These are phyloP conservation scores for Tolypocladium paradoxum DNA, from an alignment of 2,329 filamentous ascomycete species.

Conservation along the genomic window DNA sequence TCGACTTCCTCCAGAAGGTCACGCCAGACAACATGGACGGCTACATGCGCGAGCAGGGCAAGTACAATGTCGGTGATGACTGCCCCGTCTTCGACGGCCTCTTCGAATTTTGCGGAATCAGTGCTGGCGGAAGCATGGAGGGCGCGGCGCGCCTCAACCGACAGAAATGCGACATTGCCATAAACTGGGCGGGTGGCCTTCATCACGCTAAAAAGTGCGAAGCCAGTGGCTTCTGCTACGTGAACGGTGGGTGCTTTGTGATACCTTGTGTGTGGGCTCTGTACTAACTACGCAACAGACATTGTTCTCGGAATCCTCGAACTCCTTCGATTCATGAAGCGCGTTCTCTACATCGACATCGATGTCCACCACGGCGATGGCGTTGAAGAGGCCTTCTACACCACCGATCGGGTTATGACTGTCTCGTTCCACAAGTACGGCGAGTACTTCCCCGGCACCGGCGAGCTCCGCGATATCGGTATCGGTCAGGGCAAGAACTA, in stretches of 20 bases:
- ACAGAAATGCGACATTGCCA: constrained; percentile 87
- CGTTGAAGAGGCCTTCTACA: constrained; percentile 88
- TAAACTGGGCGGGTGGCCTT: constrained; percentile 96
- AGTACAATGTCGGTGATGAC: constrained; percentile 93
- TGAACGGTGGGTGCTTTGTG: too few species aligned
- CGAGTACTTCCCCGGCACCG: constrained; percentile 89
- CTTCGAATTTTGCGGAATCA: constrained; percentile 94
- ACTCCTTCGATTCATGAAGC: constrained; percentile 78
- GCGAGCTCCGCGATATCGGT: constrained; percentile 75
- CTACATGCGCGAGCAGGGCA: constrained; percentile 80
- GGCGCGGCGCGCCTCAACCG: constrained; percentile 84
- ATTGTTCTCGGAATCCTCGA: constrained; percentile 94
- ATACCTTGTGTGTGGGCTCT: too few species aligned
- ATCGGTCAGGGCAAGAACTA: constrained; percentile 84
- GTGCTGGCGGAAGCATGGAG: constrained; percentile 87
- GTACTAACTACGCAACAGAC: constrained; percentile 40
- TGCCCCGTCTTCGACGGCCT: constrained; percentile 96
- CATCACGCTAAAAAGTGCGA: constrained; percentile 97
- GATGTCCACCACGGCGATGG: constrained; percentile 91
- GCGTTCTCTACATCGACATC: constrained; percentile 96
- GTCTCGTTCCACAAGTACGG: constrained; percentile 96
- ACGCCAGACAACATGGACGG: constrained; percentile 98
- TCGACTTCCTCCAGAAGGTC: constrained; percentile 88
- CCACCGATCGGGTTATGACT: constrained; percentile 85
- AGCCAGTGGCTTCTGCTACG: constrained; percentile 95